Conservation (phyloP, 176 grass and related monocot genomes). For the Musa troglodytarum region DNA sequence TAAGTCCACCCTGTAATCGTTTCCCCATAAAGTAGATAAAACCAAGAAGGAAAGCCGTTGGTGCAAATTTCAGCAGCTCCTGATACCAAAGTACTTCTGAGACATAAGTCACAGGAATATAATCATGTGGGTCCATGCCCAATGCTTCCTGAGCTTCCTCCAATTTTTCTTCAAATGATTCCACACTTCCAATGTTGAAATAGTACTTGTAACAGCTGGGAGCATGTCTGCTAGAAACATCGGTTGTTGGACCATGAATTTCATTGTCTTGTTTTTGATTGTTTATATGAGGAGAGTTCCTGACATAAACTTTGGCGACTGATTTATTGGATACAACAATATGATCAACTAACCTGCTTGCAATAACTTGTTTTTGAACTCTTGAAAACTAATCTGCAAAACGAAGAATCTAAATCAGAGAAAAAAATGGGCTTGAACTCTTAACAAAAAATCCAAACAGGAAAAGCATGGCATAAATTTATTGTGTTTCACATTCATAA, state of each 20-base stretch:
- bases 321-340: constrained; percentile 92
- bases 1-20: constrained; percentile 62
- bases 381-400: constrained; percentile 93
- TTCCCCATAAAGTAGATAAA: constrained; percentile 47
- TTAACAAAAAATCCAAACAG: neutral
- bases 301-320: constrained; percentile 80
- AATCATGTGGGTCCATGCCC: constrained; percentile 66
- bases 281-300: constrained; percentile 30
- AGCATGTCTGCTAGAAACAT: constrained; percentile 32
- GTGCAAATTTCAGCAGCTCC: constrained; percentile 53
- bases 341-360: constrained; percentile 73
- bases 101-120: constrained; percentile 67
- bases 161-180: constrained; percentile 89
- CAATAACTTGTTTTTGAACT: constrained; percentile 86
- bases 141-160: constrained; percentile 65
- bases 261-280: constrained; percentile 34
- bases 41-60: constrained; percentile 48
- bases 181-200: constrained; percentile 95
- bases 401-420: constrained; percentile 5
- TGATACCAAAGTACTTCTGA: constrained; percentile 59
- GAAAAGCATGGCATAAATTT: neutral
- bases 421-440: neutral
- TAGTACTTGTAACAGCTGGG: constrained; percentile 62
- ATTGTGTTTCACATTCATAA: neutral
- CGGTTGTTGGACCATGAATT: constrained; percentile 31